Evolutionary conservation across 768 basidiomycete species (phyloP), one percentile per base, ranked within the genome.

Genomic region (Xanthoconium stramineum): DNA sequence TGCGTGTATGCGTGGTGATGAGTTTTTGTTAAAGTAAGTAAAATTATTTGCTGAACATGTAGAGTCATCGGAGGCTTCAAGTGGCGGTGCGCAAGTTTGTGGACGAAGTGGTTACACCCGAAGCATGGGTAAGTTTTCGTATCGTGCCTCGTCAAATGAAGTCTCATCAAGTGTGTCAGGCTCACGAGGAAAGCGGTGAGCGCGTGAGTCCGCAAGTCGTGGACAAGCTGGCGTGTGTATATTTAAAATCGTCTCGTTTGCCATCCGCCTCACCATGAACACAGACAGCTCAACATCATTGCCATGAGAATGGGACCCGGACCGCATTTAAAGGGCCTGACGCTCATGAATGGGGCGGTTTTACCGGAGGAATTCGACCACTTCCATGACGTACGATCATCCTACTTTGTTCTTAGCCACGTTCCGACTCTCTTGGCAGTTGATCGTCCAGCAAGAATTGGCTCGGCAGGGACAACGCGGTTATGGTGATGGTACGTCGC

Each of bases 361-460:
- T 13, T 3, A 32, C 47, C 47, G 3, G 52, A 44, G 13, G 71
- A 77, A 70, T 95, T 89, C 63, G 89, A 95, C 69, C 91, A 89
- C 66, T 96, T 95, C 81, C 91, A 94, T 66, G 87, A 88, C 70
- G 83, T 83, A 57, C 33, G 67, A 58, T 42, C 47, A 5, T 47
- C 37, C 29, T 36, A 9, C 15, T 14, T 33, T 19, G 3, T 39
- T 50, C 47, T 20, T 12, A 40, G 17, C 17, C 24, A 35, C 28
- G 6, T 32, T 29, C 37, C 47, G 44, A 60, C 37, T 14, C 36
- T 28, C 6, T 28, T 30, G 29, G 10, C 58, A 91, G 81, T 78
- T 93, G 53, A 82, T 94, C 57, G 77, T 91, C 63, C 88, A 81
- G 37, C 87, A 94, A 77, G 92, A 95, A 71, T 67, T 93, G 44